Conservation (phyloP, 805 yeast genomes). For the Myxozyma mucilagina region DNA sequence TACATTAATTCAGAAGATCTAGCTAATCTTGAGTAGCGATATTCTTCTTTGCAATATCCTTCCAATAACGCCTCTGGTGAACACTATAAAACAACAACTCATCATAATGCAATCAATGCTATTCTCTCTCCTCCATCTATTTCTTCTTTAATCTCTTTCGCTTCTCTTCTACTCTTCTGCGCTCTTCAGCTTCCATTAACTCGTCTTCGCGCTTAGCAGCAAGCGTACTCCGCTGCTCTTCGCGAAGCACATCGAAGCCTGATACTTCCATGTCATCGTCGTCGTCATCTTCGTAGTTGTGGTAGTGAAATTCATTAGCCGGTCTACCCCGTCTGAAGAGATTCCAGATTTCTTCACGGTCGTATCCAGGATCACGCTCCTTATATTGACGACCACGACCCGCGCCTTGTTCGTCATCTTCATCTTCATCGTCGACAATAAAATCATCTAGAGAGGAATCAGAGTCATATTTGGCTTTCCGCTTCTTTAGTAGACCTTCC, state of each 20-base stretch:
- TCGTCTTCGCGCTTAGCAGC: slow-evolving; percentile 76
- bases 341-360: slow-evolving; percentile 86
- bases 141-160: slow-evolving; percentile 11
- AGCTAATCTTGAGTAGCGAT: no score
- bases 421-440: slow-evolving; percentile 59
- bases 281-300: slow-evolving; percentile 39
- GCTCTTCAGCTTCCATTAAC: slow-evolving; percentile 51
- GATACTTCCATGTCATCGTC: slow-evolving; percentile 86
- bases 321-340: slow-evolving; percentile 58
- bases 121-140: not conserved
- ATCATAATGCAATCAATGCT: not conserved
- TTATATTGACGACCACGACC: not conserved
- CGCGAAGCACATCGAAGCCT: slow-evolving; percentile 82
- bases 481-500: slow-evolving; percentile 48
- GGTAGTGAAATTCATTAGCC: not conserved
- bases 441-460: slow-evolving; percentile 50
- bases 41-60: no score
- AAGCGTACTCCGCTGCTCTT: slow-evolving; percentile 68
- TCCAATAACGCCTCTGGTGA: no score
- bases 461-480: slow-evolving; percentile 36
- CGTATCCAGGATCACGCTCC: slow-evolving; percentile 53
- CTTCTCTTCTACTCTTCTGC: slow-evolving; percentile 29
- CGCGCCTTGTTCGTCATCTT: slow-evolving; percentile 32
- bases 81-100: not conserved
- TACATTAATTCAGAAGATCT: no score